A percentile compares a stretch with the other conserved stretches of the same genome.
Conservation (phyloP, 2,329 filamentous ascomycete species). For the Epichloe gansuensis region DNA sequence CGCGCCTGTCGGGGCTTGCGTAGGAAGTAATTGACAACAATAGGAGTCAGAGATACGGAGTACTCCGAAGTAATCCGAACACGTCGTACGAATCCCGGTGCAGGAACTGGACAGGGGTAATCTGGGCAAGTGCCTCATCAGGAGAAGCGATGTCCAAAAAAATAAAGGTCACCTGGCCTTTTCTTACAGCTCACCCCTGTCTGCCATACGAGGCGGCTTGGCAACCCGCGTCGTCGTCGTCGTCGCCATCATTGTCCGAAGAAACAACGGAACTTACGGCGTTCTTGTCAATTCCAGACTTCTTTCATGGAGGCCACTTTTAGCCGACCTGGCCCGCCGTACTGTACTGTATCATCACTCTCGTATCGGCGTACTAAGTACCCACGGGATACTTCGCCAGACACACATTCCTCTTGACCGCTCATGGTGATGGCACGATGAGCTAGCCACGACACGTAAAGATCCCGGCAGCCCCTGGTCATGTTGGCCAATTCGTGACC, state of each 20-base stretch:
- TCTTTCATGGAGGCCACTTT: too few species aligned
- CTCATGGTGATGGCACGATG: neutral
- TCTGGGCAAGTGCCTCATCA: neutral
- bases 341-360: neutral
- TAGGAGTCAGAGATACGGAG: neutral
- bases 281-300: too few species aligned
- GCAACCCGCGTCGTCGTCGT: neutral
- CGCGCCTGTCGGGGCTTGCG: neutral
- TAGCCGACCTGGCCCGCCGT: neutral
- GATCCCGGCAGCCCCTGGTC: neutral
- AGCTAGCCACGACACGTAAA: neutral
- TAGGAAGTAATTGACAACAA: neutral
- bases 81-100: neutral
- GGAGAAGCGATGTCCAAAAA: neutral
- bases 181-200: neutral
- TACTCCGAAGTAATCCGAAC: neutral
- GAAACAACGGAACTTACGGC: neutral
- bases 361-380: too few species aligned
- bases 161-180: constrained; percentile 1
- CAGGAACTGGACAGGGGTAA: constrained; percentile 1
- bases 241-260: neutral
- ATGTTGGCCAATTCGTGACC: neutral
- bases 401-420: neutral
- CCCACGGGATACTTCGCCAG: too few species aligned
- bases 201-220: neutral